Base-by-base conservation (phyloP, 73 alveolate species). In the Tetrahymena malaccensis region DNA sequence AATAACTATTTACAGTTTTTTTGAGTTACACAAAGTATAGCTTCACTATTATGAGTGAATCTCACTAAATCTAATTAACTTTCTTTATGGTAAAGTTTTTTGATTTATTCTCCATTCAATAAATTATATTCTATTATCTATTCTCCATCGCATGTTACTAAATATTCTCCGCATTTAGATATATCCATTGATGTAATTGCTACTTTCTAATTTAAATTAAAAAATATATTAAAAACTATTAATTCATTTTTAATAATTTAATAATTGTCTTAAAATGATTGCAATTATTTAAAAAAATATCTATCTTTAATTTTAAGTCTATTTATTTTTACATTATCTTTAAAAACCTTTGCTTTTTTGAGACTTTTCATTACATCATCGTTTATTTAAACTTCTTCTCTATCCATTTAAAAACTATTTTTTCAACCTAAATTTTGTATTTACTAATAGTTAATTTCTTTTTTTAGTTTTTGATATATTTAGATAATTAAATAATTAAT, bases 11-110 rank as follows among this genome's bases (percentile, higher is more conserved):
- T 70, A 70, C 89, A 70, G 19, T 96, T 97, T 35, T 83, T 84
- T 95, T 96, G 93, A 35, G 97, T 94, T 22, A 97, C 98, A 55
- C 97, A 95, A 94, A 96, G 94, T 19, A 96, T 95, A 5, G 98
- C 98, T 50, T 95, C 94, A 43, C 94, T 70, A 94, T 95, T 83
- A 40, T 96, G 98, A 83, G 98, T 96, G 85, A 96, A 96, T 85
- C 58, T 85, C 13, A 85, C 94, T 43, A 85, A 85, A 34, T 85
- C 94, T 4, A 85, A n/a, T 33, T 85, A 25, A 34, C 58, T 85
- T 85, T 35, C 58, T 85, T 85, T 85, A 17, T 85, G 55, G 34
- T 85, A 85, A 15, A 85, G 94, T 19, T 35, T 85, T 35, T 43
- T 85, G 9, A 85, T n/a, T 85, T 85, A n/a, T 34, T 70, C 89